A percentile compares a stretch with the other conserved stretches of the same genome.
Evolutionary conservation across 2,329 filamentous ascomycete species (phyloP).

Genomic region (Trichoderma endophyticum): DNA sequence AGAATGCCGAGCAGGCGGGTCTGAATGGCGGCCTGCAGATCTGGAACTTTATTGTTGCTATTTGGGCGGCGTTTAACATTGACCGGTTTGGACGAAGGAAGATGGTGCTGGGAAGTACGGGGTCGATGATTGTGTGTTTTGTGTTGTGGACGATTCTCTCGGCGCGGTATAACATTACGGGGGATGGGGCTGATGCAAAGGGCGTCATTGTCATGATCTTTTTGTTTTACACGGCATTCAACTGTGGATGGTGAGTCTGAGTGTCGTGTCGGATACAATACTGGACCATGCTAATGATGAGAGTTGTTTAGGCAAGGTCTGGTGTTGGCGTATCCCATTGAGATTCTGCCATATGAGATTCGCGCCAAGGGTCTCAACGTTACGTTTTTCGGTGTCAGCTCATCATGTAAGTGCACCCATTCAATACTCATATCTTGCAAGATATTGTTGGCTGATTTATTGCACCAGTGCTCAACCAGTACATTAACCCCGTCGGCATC

Average conservation of each 20-base stretch:
- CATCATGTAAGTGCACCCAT: background rate
- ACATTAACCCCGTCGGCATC: constrained; percentile 10
- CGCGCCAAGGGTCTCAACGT: constrained; percentile 63
- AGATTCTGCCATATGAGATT: constrained; percentile 56
- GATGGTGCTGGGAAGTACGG: constrained; percentile 11
- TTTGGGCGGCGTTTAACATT: constrained; percentile 12
- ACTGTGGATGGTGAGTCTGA: constrained; percentile 12
- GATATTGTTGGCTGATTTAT: background rate
- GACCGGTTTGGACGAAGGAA: background rate
- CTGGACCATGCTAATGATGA: background rate
- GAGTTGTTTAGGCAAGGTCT: constrained; percentile 37
- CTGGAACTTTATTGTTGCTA: constrained; percentile 10
- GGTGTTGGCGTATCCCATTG: constrained; percentile 55
- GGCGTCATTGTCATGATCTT: constrained; percentile 16
- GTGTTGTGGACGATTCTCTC: constrained; percentile 6
- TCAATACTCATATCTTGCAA: too few species aligned
- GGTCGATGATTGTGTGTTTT: constrained; percentile 12
- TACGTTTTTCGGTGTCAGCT: constrained; percentile 29
- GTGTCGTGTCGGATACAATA: background rate
- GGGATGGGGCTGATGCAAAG: background rate
- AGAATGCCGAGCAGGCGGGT: constrained; percentile 4
- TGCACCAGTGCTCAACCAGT: constrained; percentile 8
- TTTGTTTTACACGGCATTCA: constrained; percentile 13
- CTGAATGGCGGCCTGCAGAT: constrained; percentile 11
- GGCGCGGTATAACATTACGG: constrained; percentile 1